Percentiles rank a stretch among this genome's conserved stretches.
Evolutionary conservation across 2,329 filamentous ascomycete species (phyloP).

Genomic region (Epichloe sylvatica): DNA sequence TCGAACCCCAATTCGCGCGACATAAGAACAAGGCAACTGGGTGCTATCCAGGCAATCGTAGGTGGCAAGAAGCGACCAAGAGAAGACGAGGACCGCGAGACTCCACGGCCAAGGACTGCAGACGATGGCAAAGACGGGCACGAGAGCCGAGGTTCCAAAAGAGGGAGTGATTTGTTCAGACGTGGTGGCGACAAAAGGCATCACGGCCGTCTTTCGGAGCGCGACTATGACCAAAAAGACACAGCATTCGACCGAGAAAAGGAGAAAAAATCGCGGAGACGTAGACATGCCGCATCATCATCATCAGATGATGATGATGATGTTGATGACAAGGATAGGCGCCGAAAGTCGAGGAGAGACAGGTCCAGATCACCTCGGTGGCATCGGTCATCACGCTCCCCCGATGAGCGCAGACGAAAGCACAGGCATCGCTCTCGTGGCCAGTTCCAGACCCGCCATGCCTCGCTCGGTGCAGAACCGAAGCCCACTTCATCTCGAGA

Average conservation of each 20-base stretch:
- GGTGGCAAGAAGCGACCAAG: constrained; percentile 26
- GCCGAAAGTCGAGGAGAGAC: constrained; percentile 8
- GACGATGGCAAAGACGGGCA: constrained; percentile 9
- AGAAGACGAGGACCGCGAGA: not conserved
- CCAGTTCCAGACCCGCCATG: not conserved
- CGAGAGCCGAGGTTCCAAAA: not conserved
- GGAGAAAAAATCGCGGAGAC: not conserved
- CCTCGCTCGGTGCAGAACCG: not conserved
- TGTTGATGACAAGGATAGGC: not conserved
- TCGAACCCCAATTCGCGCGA: constrained; percentile 33
- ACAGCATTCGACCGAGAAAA: constrained; percentile 5
- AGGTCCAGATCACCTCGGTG: constrained; percentile 14
- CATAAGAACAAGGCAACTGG: constrained; percentile 43
- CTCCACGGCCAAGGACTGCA: constrained; percentile 5
- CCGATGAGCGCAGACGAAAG: constrained; percentile 15
- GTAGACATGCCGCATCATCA: not conserved
- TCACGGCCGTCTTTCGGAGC: constrained; percentile 14
- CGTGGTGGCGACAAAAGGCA: constrained; percentile 5
- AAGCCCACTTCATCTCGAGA: not conserved
- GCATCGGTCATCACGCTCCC: constrained; percentile 18
- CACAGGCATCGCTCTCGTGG: constrained; percentile 20
- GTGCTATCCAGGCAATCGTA: constrained; percentile 46
- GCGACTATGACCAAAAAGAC: constrained; percentile 8
- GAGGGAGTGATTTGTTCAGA: not conserved
- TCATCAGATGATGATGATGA: constrained; percentile 2